Evolutionary conservation across 148 eudicot species (phyloP).

Genomic region (Cornus controversa): DNA sequence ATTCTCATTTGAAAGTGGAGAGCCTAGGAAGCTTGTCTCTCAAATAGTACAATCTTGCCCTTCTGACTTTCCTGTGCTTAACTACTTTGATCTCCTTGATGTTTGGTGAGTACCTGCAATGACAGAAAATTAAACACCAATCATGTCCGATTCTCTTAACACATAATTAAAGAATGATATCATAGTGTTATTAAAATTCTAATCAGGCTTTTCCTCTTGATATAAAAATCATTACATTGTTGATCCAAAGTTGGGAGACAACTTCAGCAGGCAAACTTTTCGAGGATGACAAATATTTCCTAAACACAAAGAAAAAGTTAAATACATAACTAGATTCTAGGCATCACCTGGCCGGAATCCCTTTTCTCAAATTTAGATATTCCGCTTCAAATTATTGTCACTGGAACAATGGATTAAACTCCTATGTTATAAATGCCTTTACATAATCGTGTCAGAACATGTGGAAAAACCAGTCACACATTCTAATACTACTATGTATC

Average conservation of each 20-base stretch:
- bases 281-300: neutral
- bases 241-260: too few species aligned
- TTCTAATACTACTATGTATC: too few species aligned
- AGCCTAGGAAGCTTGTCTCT: slow-evolving; percentile 94
- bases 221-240: neutral
- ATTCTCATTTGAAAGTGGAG: slow-evolving; percentile 72
- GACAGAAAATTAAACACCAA: neutral
- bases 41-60: slow-evolving; percentile 85
- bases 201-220: neutral
- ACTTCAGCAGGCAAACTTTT: too few species aligned
- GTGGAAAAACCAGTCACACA: neutral
- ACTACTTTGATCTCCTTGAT: slow-evolving; percentile 81
- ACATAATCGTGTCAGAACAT: neutral
- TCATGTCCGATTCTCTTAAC: neutral
- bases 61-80: slow-evolving; percentile 80
- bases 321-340: neutral
- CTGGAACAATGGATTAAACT: neutral
- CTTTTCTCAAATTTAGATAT: neutral
- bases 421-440: neutral
- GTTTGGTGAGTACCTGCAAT: slow-evolving; percentile 79
- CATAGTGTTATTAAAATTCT: too few species aligned
- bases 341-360: neutral
- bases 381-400: neutral
- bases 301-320: neutral
- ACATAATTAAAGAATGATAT: neutral